Evolutionary conservation across 1,139 yeast species (phyloP), one percentile per base, ranked within the genome.

Genomic region (Zygosaccharomyces pseudobailii): DNA sequence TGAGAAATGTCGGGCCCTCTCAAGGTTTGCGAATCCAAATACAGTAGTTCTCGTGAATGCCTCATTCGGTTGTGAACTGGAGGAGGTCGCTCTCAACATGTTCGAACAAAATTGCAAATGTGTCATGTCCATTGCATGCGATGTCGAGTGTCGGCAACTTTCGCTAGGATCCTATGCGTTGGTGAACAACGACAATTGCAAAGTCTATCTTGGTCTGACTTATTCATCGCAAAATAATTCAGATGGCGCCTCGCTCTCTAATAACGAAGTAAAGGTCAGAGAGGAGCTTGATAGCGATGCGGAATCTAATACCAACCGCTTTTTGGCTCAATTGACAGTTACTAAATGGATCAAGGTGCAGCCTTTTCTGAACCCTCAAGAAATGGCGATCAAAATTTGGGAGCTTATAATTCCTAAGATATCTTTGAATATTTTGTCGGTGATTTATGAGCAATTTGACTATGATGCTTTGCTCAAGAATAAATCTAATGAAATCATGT

Each of bases 31-130:
- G 5, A 53, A 49, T 36, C 37, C 51, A 23, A 43, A 53, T 17
- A 59, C 65, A 1, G 35, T 56, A 0, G 48, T 62, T 8, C 32
- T 62, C 5, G 50, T 62, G 25, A 55, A 58, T 46, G 51, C 63
- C 8, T 61, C 59, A 45, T 63, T 58, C 42, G 66, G 61, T 21
- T 62, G 61, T 20, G 61, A 61, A 45, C 45, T 63, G 31, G 67
- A 63, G 42, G 44, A 45, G 2, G 45, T 48, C 36, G 57, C 54
- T 3, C 30, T 45, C 13, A 28, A 36, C 24, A 28, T 48, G 27
- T 51, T 58, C 39, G 43, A 41, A 3, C 39, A 39, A 7, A 49
- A 43, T 6, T 50, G 54, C 43, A 50, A 47, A 33, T 54, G 57
- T 37, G 55, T 62, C 3, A 36, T 60, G 34, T 54, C 63, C 1